Percentiles rank a stretch among this genome's conserved stretches.
These are phyloP conservation scores for Serendipita sp. DNA, from an alignment of 768 basidiomycete species.

Conservation along the genomic window DNA sequence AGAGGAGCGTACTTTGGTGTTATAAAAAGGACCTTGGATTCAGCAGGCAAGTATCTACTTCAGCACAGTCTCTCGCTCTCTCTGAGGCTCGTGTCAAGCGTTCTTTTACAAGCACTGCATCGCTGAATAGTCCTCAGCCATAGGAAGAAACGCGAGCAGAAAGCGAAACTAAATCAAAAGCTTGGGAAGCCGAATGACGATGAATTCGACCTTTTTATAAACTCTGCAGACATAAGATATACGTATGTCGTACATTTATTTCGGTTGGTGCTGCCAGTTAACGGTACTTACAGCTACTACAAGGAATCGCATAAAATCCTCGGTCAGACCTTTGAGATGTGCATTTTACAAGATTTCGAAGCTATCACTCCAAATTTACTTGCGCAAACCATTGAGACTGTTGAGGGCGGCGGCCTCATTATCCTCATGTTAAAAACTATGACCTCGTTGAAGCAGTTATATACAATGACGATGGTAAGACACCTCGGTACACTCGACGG, in stretches of 20 bases:
- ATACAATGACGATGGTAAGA: slow-evolving; percentile 67
- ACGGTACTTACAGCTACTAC: slow-evolving; percentile 51
- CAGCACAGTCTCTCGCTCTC: not conserved
- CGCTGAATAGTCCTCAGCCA: slow-evolving; percentile 34
- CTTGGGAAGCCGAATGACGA: slow-evolving; percentile 89
- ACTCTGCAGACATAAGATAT: slow-evolving; percentile 97
- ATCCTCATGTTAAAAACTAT: slow-evolving; percentile 88
- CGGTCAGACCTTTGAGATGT: slow-evolving; percentile 96
- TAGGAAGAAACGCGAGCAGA: slow-evolving; percentile 91
- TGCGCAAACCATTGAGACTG: slow-evolving; percentile 93
- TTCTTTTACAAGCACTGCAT: not conserved
- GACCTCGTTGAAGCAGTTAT: slow-evolving; percentile 80
- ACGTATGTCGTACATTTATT: slow-evolving; percentile 37
- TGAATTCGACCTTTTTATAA: slow-evolving; percentile 96
- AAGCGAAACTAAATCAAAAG: slow-evolving; percentile 92
- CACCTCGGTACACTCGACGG: not conserved
- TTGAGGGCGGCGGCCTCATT: slow-evolving; percentile 85
- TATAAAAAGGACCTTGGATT: slow-evolving; percentile 99
- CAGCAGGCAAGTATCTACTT: slow-evolving; percentile 47
- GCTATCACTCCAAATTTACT: slow-evolving; percentile 95
- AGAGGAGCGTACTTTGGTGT: slow-evolving; percentile 91
- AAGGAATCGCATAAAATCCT: slow-evolving; percentile 95
- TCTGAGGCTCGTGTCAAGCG: slow-evolving; percentile 4
- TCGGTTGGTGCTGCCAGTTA: not conserved
- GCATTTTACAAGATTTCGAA: slow-evolving; percentile 93